Evolutionary conservation across 1,139 yeast genomes (phyloP).

Genomic region (Kodamaea suecica): DNA sequence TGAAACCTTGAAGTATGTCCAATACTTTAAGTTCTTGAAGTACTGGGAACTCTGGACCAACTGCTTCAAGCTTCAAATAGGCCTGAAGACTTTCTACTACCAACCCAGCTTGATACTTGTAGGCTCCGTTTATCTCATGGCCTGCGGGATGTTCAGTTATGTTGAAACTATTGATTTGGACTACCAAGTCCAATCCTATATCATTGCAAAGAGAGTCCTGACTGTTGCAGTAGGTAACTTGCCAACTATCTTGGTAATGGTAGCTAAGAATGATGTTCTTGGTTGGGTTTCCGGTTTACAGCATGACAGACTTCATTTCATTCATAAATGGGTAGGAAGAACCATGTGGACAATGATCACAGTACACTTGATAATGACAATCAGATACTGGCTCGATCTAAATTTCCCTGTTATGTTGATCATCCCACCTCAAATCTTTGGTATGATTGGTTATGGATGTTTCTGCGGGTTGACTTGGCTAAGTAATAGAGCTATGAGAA

Average conservation of each 20-base stretch:
- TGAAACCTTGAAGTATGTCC: constrained; percentile 9
- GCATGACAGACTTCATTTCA: constrained; percentile 35
- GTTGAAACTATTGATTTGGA: constrained; percentile 36
- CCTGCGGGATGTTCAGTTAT: constrained; percentile 28
- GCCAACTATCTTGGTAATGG: constrained; percentile 35
- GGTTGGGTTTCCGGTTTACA: constrained; percentile 42
- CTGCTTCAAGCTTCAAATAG: constrained; percentile 22
- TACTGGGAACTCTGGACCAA: constrained; percentile 30
- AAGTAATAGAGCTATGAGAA: constrained; percentile 36
- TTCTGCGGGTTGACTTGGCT: constrained; percentile 38
- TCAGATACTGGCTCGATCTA: constrained; percentile 40
- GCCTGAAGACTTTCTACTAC: constrained; percentile 22
- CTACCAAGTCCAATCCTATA: constrained; percentile 37
- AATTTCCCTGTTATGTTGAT: constrained; percentile 38
- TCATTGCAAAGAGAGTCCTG: constrained; percentile 44
- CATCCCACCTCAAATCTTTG: constrained; percentile 52
- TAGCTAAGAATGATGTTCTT: constrained; percentile 40
- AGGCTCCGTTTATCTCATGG: constrained; percentile 23
- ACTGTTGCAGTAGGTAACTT: constrained; percentile 42
- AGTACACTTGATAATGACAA: constrained; percentile 32
- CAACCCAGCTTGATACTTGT: constrained; percentile 43
- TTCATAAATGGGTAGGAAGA: constrained; percentile 48
- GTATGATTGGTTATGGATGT: constrained; percentile 43
- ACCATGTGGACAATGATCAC: constrained; percentile 37
- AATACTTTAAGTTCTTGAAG: constrained; percentile 26